Conservation (phyloP, 2,329 filamentous ascomycete species). For the Fusarium sulawesiense region DNA sequence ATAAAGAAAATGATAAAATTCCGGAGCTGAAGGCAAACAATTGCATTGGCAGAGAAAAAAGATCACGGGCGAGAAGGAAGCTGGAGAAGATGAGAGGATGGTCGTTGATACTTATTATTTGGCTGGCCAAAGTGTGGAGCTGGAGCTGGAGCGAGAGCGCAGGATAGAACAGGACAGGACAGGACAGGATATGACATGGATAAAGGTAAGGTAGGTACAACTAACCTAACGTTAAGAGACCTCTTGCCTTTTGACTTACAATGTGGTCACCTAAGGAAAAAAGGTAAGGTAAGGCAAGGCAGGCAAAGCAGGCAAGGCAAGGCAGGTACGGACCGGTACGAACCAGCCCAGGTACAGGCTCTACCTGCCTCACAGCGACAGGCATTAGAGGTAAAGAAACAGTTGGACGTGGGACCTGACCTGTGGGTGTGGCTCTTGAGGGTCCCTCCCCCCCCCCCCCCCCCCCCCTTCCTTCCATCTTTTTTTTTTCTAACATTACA, state of each 20-base stretch:
- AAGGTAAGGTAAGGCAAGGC: slow-evolving; percentile 3
- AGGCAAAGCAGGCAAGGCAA: background rate
- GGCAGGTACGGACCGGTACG: slow-evolving; percentile 15
- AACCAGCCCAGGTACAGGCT: slow-evolving; percentile 19
- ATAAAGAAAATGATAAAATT: background rate
- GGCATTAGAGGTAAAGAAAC: slow-evolving; percentile 18
- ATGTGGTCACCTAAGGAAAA: slow-evolving; percentile 6
- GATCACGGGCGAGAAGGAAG: slow-evolving; percentile 38
- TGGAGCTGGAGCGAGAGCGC: slow-evolving; percentile 37
- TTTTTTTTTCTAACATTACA: slow-evolving; percentile 26
- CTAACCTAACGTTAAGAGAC: background rate
- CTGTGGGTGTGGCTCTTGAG: slow-evolving; percentile 43
- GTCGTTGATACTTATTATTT: slow-evolving; percentile 48
- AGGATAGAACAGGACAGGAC: background rate
- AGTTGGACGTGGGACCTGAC: slow-evolving; percentile 39
- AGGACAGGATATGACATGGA: slow-evolving; percentile 16
- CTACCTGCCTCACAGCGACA: slow-evolving; percentile 18
- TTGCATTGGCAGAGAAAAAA: slow-evolving; percentile 26
- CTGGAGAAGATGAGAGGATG: slow-evolving; percentile 44
- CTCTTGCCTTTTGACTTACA: slow-evolving; percentile 19
- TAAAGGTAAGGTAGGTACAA: slow-evolving; percentile 17
- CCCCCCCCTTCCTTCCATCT: slow-evolving; percentile 23
- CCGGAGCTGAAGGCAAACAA: slow-evolving; percentile 11
- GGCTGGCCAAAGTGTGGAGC: slow-evolving; percentile 45
- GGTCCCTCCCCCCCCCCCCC: too few relatives aligned